Evolutionary conservation across 192 early-diverging fungal species (phyloP).

Genomic region (Lobosporangium transversale): DNA sequence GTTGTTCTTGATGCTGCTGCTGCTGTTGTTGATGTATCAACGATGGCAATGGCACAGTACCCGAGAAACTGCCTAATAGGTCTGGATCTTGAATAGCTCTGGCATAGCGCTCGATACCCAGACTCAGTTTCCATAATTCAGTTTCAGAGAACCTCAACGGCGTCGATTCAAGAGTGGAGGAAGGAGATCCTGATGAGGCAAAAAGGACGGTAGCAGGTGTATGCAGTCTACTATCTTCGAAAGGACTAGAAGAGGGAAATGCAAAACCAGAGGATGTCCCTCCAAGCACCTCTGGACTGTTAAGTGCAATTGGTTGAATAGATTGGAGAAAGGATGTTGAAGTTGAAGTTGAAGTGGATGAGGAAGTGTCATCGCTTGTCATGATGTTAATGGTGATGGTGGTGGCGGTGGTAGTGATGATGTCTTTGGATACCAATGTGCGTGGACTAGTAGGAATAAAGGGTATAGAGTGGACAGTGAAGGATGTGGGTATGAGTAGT

Average conservation of each 20-base stretch:
- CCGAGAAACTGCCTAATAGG: constrained; percentile 22
- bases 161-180: constrained; percentile 13
- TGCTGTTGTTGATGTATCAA: constrained; percentile 7
- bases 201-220: constrained; percentile 10
- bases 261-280: constrained; percentile 43
- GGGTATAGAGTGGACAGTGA: no score
- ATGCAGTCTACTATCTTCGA: constrained; percentile 1
- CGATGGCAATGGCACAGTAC: constrained; percentile 32
- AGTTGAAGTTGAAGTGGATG: no score
- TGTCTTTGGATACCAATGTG: no score
- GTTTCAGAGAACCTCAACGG: constrained; percentile 19
- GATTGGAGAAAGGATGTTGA: background rate
- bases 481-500: no score
- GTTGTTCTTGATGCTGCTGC: constrained; percentile 3
- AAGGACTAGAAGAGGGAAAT: constrained; percentile 16
- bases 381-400: no score
- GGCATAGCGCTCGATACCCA: constrained; percentile 39
- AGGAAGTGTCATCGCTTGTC: no score
- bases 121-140: constrained; percentile 33
- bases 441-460: no score
- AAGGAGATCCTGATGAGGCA: constrained; percentile 9
- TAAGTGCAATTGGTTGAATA: background rate
- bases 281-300: background rate
- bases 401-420: no score
- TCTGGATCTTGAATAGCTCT: constrained; percentile 31